A percentile compares a stretch with the other conserved stretches of the same genome.
phyloP scores from a whole-genome alignment of 176 grass and related monocot species.

The Pharus latifolius region DNA sequence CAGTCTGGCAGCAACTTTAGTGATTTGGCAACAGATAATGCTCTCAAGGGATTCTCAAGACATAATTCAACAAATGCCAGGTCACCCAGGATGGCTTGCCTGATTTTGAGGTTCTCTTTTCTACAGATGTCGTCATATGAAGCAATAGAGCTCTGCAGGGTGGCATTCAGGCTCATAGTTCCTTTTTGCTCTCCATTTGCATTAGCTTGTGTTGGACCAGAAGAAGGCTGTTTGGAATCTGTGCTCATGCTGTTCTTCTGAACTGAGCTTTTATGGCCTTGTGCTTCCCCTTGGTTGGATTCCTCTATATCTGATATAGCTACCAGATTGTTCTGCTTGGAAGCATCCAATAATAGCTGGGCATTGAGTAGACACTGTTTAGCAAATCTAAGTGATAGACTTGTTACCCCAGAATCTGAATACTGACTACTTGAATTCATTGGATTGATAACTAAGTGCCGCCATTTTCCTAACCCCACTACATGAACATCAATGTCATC shows the following conservation, averaged over 20 bases:
- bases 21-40: conserved; percentile 47
- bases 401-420: conserved; percentile 24
- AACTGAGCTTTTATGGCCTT: conserved; percentile 23
- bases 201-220: conserved; percentile 13
- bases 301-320: conserved; percentile 23
- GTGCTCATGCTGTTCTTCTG: conserved; percentile 33
- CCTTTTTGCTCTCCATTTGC: conserved; percentile 56
- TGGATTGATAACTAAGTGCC: conserved; percentile 42
- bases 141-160: conserved; percentile 52
- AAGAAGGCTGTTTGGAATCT: conserved; percentile 47
- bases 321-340: conserved; percentile 14
- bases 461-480: conserved; percentile 70
- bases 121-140: conserved; percentile 48
- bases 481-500: conserved; percentile 61
- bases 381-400: conserved; percentile 61
- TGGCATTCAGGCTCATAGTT: conserved; percentile 29
- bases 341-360: conserved; percentile 42
- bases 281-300: conserved; percentile 19
- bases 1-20: conserved; percentile 51
- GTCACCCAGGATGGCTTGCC: conserved; percentile 57
- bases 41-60: conserved; percentile 70
- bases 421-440: conserved; percentile 15
- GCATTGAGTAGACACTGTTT: conserved; percentile 67
- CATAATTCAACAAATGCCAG: conserved; percentile 76
- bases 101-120: conserved; percentile 64